Evolutionary conservation across 768 basidiomycete species (phyloP).

Genomic region (Termitomyces sp.): DNA sequence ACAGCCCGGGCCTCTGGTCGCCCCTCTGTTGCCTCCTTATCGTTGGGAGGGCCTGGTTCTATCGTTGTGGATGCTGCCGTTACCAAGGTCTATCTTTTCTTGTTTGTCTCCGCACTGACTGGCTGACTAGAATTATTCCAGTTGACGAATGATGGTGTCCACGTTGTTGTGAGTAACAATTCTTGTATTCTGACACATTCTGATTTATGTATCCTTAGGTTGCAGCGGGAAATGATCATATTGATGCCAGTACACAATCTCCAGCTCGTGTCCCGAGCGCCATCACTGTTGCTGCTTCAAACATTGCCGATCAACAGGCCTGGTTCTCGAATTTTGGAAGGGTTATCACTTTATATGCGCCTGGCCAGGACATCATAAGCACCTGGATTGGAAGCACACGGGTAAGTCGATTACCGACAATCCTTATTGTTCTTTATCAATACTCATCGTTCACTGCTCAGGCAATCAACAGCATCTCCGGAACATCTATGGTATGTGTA

Average conservation of each 20-base stretch:
- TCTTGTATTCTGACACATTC: neutral
- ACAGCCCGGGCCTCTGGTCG: neutral
- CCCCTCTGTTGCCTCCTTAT: neutral
- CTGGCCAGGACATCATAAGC: neutral
- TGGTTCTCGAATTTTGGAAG: neutral
- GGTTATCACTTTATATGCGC: neutral
- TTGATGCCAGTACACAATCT: neutral
- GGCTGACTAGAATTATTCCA: neutral
- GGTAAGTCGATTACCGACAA: neutral
- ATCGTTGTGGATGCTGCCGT: neutral
- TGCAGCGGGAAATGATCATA: neutral
- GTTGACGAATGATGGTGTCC: neutral
- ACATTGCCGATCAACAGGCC: neutral
- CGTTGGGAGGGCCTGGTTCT: neutral
- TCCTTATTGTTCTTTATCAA: neutral
- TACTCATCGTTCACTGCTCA: neutral
- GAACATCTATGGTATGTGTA: neutral
- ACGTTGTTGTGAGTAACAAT: neutral
- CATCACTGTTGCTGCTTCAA: neutral
- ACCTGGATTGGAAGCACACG: neutral
- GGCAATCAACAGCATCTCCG: neutral
- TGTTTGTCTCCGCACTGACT: neutral
- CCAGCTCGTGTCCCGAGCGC: neutral
- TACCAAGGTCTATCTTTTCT: neutral
- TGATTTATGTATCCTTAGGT: neutral